These are phyloP conservation scores for Xylaria venustula DNA, from an alignment of 495 filamentous ascomycete genomes.

Conservation along the genomic window DNA sequence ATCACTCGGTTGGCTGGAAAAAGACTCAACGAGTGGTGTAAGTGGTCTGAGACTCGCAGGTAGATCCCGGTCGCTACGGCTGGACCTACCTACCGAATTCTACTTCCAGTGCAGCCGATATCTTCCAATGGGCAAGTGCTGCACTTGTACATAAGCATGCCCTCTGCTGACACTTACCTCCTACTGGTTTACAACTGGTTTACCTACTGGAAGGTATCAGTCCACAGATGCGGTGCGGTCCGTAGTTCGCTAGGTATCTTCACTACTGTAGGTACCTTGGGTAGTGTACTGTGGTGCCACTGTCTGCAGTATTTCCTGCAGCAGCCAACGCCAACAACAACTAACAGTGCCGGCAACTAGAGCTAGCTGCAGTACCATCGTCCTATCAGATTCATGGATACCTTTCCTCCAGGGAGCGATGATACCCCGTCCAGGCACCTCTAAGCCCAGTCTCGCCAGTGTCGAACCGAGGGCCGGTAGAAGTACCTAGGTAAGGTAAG, in stretches of 20 bases:
- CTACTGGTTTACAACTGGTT: neutral
- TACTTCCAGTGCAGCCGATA: neutral
- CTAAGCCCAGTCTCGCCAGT: too few relatives aligned
- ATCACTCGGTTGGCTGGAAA: neutral
- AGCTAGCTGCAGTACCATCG: neutral
- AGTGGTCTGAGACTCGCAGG: conserved; percentile 8
- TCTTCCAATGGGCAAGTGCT: too few relatives aligned
- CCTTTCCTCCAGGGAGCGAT: too few relatives aligned
- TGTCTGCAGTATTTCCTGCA: conserved; percentile 1
- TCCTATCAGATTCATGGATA: too few relatives aligned
- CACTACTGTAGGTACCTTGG: too few relatives aligned
- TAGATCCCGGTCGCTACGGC: neutral
- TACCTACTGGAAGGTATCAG: neutral
- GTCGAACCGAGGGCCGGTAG: too few relatives aligned
- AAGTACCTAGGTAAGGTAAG: too few relatives aligned
- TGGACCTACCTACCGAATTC: neutral
- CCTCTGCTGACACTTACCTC: neutral
- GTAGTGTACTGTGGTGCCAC: neutral
- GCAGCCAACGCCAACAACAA: neutral
- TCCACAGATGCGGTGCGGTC: neutral
- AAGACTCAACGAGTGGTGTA: neutral
- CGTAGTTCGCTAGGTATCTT: neutral
- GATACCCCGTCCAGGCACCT: too few relatives aligned
- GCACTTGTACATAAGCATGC: neutral
- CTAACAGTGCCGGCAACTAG: neutral